Conservation (phyloP, 345 rosid species). For the Ceriops decandra region DNA sequence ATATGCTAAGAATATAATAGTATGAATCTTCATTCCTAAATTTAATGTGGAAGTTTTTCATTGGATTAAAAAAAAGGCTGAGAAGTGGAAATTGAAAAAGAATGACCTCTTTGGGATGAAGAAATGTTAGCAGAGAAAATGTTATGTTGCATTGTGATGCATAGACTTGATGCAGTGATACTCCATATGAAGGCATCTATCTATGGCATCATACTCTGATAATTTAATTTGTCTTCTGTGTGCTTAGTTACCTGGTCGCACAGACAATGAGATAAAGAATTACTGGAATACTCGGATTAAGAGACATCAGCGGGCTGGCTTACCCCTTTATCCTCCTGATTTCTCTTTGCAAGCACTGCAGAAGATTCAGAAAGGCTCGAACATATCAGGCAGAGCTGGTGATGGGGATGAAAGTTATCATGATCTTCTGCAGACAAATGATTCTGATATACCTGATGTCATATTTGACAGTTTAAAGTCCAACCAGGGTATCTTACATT, state of each 20-base stretch:
- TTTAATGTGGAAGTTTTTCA: too few species aligned
- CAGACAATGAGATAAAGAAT: constrained; percentile 98
- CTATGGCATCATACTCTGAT: not conserved
- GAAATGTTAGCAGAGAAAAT: not conserved
- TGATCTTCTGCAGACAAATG: constrained; percentile 50
- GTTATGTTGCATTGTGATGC: not conserved
- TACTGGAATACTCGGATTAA: constrained; percentile 98
- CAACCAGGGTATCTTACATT: constrained; percentile 44
- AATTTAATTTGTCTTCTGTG: not conserved
- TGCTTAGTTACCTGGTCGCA: constrained; percentile 87
- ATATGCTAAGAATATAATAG: too few species aligned
- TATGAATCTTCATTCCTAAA: too few species aligned
- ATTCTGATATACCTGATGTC: constrained; percentile 58
- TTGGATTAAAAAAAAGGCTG: too few species aligned
- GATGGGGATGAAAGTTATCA: constrained; percentile 47
- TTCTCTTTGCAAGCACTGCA: constrained; percentile 55
- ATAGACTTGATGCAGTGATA: not conserved
- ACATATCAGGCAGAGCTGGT: constrained; percentile 29
- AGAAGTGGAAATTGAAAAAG: not conserved
- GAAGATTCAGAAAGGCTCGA: constrained; percentile 48
- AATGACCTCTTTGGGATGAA: not conserved
- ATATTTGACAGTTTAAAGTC: constrained; percentile 64
- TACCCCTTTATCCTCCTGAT: constrained; percentile 93
- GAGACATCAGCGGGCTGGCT: constrained; percentile 90
- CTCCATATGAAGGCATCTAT: not conserved